A percentile compares a stretch with the other conserved stretches of the same genome.
Evolutionary conservation across 768 basidiomycete species (phyloP).

Genomic region (Tricholoma hemisulphureum): DNA sequence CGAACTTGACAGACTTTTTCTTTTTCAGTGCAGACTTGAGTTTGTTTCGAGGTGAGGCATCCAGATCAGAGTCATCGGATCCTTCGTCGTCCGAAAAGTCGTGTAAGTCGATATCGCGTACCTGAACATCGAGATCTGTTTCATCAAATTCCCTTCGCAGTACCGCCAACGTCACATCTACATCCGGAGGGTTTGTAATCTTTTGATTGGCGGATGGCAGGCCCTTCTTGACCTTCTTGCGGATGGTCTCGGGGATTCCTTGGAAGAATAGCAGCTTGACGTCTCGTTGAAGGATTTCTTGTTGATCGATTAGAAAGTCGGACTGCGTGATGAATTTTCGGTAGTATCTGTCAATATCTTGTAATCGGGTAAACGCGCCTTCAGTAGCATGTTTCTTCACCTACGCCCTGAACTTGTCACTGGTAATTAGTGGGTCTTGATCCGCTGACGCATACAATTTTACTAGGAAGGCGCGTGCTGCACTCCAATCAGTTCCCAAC

Average conservation of each 20-base stretch:
- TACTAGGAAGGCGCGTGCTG: neutral
- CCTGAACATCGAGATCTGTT: neutral
- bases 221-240: neutral
- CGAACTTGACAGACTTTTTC: neutral
- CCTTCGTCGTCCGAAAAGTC: neutral
- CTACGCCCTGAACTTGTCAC: neutral
- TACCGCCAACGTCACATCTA: neutral
- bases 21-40: neutral
- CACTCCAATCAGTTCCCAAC: neutral
- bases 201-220: neutral
- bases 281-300: neutral
- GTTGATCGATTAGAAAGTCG: neutral
- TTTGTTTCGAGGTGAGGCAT: too few species aligned
- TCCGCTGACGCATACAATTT: neutral
- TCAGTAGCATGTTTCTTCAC: neutral
- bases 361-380: neutral
- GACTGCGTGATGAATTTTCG: neutral
- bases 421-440: too few species aligned
- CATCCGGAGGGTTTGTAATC: neutral
- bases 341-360: neutral
- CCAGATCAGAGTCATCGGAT: neutral
- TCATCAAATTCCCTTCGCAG: neutral
- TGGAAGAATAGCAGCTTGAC: neutral
- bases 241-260: neutral
- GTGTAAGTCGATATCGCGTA: neutral